These are phyloP conservation scores for Physcomitrium patens DNA, from an alignment of 225 moss, liverwort and hornwort species.

Conservation along the genomic window DNA sequence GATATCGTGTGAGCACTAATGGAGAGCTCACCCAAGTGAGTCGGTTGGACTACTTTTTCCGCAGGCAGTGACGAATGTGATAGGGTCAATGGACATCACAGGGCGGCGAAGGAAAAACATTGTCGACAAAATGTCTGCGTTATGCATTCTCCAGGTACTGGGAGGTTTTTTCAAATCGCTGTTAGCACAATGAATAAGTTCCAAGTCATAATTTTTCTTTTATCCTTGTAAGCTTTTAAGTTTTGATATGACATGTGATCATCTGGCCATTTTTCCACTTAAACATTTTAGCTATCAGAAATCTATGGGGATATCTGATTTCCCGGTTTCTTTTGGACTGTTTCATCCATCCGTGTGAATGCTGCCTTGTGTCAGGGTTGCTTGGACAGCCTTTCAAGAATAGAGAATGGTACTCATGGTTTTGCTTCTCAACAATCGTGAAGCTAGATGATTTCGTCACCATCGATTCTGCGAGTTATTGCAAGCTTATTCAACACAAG, in stretches of 20 bases:
- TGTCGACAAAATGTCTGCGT: conserved; percentile 87
- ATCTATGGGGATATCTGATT: conserved; percentile 2
- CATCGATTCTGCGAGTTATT: too few species aligned
- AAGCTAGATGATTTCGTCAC: conserved; percentile 15
- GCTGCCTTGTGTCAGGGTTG: conserved; percentile 49
- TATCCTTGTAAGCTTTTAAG: not conserved
- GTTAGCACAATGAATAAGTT: not conserved
- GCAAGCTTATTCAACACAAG: too few species aligned
- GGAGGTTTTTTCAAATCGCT: not conserved
- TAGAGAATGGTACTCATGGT: conserved; percentile 54
- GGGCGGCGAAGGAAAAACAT: conserved; percentile 62
- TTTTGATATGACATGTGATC: not conserved
- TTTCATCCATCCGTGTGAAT: not conserved
- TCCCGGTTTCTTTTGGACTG: too few species aligned
- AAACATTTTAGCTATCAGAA: conserved; percentile 2
- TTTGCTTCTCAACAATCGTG: conserved; percentile 35
- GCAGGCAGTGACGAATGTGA: conserved; percentile 75
- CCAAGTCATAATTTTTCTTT: not conserved
- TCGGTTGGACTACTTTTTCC: not conserved
- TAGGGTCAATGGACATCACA: conserved; percentile 64
- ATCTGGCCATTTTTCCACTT: too few species aligned
- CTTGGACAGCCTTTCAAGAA: conserved; percentile 64
- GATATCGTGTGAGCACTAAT: not conserved
- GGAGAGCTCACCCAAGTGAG: not conserved
- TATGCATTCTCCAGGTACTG: conserved; percentile 82